Conservation (phyloP, 306 rosid species). For the Prunus persica region Prunus_persica_NCBIv2 NC_034011.1:407501-408000, state of each 20-base stretch:
- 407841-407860: background rate
- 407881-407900: background rate
- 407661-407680: slow-evolving; percentile 29
- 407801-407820: background rate
- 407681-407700: slow-evolving; percentile 28
- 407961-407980: background rate
- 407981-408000: background rate
- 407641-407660: slow-evolving; percentile 53
- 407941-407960: background rate
- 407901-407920: background rate
- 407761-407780: slow-evolving; percentile 36
- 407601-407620: background rate
- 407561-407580: background rate
- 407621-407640: slow-evolving; percentile 35
- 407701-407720: slow-evolving; percentile 2
- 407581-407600: background rate
- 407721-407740: slow-evolving; percentile 13
- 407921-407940: background rate
- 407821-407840: background rate
- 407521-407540: no score
- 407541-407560: no score
- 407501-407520: no score
- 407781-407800: slow-evolving; percentile 24
- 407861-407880: background rate
- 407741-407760: slow-evolving; percentile 2